Conservation (phyloP, 225 moss, liverwort and hornwort genomes). For the Bryoerythrophyllum caledonicum region DNA sequence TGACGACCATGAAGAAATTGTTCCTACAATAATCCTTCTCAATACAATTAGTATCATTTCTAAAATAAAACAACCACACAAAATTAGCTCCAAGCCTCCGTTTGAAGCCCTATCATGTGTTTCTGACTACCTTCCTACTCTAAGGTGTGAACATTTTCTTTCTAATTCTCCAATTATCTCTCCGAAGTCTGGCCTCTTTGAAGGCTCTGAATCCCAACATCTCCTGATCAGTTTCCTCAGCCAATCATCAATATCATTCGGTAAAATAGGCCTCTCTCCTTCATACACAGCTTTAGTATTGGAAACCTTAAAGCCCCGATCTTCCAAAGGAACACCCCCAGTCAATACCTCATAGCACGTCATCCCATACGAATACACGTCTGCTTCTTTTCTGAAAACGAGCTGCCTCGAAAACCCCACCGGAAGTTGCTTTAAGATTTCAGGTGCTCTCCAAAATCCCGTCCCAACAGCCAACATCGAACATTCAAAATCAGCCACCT, state of each 20-base stretch:
- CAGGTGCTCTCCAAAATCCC: neutral
- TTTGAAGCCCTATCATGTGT: neutral
- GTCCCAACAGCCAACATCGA: neutral
- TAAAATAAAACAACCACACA: no score
- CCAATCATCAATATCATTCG: neutral
- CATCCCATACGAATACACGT: no score
- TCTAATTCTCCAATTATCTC: neutral
- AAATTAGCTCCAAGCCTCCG: neutral
- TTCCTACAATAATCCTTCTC: no score
- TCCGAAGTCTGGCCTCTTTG: neutral
- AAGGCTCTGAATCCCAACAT: neutral
- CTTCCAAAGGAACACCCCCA: neutral
- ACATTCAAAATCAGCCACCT: constrained; percentile 19
- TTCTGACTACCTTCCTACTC: neutral
- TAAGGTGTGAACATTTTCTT: neutral
- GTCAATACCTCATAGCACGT: neutral
- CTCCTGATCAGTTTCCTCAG: neutral
- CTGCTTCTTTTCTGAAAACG: no score
- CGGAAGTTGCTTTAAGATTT: no score
- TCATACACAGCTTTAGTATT: neutral
- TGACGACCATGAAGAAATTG: no score
- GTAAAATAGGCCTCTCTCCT: neutral
- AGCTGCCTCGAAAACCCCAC: no score
- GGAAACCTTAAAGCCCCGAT: neutral
- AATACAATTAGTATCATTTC: no score